Conservation (phyloP, 495 filamentous ascomycete genomes). For the Penicillium nucicola region DNA sequence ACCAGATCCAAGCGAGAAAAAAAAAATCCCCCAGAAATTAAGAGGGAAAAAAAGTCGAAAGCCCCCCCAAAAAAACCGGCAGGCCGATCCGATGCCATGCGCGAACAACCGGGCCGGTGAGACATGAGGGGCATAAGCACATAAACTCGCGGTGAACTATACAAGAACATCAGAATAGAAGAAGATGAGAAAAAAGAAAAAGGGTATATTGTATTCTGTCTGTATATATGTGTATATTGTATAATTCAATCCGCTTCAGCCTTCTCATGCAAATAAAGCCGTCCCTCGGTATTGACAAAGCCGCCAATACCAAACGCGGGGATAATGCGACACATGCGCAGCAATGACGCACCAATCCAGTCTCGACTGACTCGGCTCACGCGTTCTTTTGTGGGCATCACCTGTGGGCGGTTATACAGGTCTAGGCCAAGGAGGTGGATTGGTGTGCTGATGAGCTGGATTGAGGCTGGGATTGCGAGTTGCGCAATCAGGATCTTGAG, state of each 20-base stretch:
- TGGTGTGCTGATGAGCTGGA: conserved; percentile 78
- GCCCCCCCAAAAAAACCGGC: background rate
- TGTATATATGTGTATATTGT: background rate
- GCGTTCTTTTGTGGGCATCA: conserved; percentile 49
- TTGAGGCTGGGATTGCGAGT: conserved; percentile 70
- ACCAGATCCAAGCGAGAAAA: too few relatives aligned
- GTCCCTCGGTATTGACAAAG: conserved; percentile 68
- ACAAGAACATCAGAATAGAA: background rate
- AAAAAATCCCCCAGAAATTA: too few relatives aligned
- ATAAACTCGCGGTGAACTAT: too few relatives aligned
- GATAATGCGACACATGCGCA: conserved; percentile 80
- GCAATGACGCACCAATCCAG: conserved; percentile 67
- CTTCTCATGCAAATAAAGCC: conserved; percentile 31
- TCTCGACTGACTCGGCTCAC: conserved; percentile 63
- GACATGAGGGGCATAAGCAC: conserved; percentile 7
- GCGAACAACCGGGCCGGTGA: conserved; percentile 19
- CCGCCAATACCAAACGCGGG: conserved; percentile 90
- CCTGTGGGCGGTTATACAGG: conserved; percentile 66
- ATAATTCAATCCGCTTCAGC: conserved; percentile 14
- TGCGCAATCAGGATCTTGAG: conserved; percentile 57
- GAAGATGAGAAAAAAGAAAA: conserved; percentile 4
- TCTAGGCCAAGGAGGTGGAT: conserved; percentile 83
- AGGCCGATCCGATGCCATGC: conserved; percentile 5
- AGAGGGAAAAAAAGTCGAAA: background rate
- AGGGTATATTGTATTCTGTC: conserved; percentile 30